phyloP scores from a whole-genome alignment of 176 grass and related monocot species.

The Aegilops umbellulata region DNA sequence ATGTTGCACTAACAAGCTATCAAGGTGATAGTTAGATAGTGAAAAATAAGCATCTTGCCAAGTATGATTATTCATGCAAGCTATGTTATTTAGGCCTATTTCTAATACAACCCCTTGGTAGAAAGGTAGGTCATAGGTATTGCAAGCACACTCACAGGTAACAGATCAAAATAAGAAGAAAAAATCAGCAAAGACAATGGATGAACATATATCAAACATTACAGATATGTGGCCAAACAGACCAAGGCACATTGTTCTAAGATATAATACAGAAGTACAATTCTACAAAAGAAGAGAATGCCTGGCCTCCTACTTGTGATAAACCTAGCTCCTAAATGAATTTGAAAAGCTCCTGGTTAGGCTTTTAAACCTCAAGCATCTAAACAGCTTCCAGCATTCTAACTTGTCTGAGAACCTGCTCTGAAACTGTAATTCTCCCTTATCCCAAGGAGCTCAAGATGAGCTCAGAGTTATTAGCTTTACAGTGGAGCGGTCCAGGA shows the following conservation, averaged over 20 bases:
- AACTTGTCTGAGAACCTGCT: conserved; percentile 26
- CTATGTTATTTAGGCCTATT: background rate
- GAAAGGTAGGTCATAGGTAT: background rate
- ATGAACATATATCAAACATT: conserved; percentile 36
- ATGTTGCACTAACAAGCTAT: background rate
- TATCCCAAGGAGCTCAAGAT: conserved; percentile 29
- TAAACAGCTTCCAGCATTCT: conserved; percentile 32
- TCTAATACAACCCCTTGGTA: background rate
- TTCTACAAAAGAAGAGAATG: conserved; percentile 39
- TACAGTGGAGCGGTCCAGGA: conserved; percentile 26
- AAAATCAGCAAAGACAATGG: background rate
- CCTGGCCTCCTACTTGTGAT: conserved; percentile 19
- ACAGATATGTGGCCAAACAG: conserved; percentile 21
- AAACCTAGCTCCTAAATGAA: conserved; percentile 30
- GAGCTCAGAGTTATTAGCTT: conserved; percentile 36
- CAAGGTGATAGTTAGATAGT: background rate
- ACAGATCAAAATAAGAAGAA: background rate
- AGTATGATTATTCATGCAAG: background rate
- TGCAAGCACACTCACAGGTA: background rate
- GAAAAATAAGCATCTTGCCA: background rate
- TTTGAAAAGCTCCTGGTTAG: background rate
- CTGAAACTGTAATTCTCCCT: conserved; percentile 12
- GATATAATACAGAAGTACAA: conserved; percentile 48
- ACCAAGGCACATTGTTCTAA: conserved; percentile 25
- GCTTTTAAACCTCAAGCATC: background rate